Base-by-base conservation (phyloP, 2,329 filamentous ascomycete species). In the Myriosclerotinia scirpicola region DNA sequence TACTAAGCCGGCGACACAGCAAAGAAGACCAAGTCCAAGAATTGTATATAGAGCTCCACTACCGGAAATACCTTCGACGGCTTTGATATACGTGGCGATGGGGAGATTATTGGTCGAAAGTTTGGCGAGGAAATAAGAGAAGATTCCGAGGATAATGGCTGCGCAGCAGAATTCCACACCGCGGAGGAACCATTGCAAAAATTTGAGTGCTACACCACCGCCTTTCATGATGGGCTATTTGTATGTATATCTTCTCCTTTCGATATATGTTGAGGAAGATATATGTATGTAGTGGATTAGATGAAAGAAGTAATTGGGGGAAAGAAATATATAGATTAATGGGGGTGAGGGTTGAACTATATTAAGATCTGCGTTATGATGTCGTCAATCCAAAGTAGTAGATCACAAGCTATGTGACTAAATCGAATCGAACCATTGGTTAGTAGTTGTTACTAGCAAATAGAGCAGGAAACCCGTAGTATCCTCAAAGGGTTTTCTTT, bases 61-160 rank as follows among this genome's bases (percentile, higher is more conserved):
- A 61, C 93, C 93, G 0, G 91, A 84, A 67, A 97, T 88, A 70
- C 91, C 92, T 74, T 88, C 88, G 66, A 95, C 90, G 38, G 91
- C 91, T 66, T 88, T 87, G 68, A 89, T 80, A 80, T 85, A 89
- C 71, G 78, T 85, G 22, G 84, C 81, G 71, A 93, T 93, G 67
- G 75, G 67, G 17, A 88, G 77, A 71, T 87, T 74, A 78, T 92
- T 86, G 74, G 89, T 85, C 69, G 84, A 77, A 17, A 93, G 85
- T 11, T 90, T 84, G 11, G 90, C 87, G 60, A 97, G 86, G 83
- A 93, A 96, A 83, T 96, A 97, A 60, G 88, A 89, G 82, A 90
- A 93, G 74, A 95, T 85, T 71, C 85, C 90, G 69, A 97, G 85
- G 69, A 94, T 85, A 71, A 96, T 83, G 67, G 84, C 87, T 11